phyloP scores from a whole-genome alignment of 225 moss, liverwort and hornwort genomes.

The Physcomitrium patens region DNA sequence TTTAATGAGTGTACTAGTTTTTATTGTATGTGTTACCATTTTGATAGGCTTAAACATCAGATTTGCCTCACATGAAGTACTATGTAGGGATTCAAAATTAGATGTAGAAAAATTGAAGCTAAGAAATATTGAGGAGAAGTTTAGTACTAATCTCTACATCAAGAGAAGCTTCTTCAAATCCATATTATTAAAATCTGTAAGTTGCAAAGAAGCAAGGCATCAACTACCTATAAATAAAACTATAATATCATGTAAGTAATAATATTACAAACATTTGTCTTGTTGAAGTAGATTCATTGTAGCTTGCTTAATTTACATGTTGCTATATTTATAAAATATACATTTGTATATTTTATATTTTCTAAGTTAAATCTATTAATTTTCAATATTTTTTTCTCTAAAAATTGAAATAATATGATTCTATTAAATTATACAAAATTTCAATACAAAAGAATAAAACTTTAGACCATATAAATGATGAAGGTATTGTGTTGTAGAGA shows the following conservation, averaged over 20 bases:
- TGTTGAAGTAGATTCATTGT: not conserved
- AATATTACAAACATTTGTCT: not conserved
- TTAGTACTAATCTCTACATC: conserved; percentile 14
- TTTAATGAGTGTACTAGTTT: not conserved
- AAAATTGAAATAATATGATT: not conserved
- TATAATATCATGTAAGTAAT: not conserved
- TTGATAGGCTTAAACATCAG: conserved; percentile 25
- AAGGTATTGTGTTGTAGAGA: conserved; percentile 24
- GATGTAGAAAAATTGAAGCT: conserved; percentile 22
- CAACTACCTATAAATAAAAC: not conserved
- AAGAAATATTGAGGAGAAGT: not conserved
- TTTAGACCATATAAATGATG: conserved; percentile 12
- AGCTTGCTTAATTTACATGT: not conserved
- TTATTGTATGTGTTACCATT: conserved; percentile 22
- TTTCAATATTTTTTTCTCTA: not conserved
- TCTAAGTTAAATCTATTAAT: too few relatives aligned
- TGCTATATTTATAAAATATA: not conserved
- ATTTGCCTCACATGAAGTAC: conserved; percentile 4
- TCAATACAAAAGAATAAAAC: conserved; percentile 9
- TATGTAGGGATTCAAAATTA: conserved; percentile 9
- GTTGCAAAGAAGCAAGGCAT: conserved; percentile 15
- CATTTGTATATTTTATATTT: not conserved
- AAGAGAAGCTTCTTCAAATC: conserved; percentile 23
- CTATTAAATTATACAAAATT: not conserved
- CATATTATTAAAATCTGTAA: conserved; percentile 21